A percentile compares a stretch with the other conserved stretches of the same genome.
phyloP scores from a whole-genome alignment of 371 early-diverging fungal genomes.

The Nematocida sp. region DNA sequence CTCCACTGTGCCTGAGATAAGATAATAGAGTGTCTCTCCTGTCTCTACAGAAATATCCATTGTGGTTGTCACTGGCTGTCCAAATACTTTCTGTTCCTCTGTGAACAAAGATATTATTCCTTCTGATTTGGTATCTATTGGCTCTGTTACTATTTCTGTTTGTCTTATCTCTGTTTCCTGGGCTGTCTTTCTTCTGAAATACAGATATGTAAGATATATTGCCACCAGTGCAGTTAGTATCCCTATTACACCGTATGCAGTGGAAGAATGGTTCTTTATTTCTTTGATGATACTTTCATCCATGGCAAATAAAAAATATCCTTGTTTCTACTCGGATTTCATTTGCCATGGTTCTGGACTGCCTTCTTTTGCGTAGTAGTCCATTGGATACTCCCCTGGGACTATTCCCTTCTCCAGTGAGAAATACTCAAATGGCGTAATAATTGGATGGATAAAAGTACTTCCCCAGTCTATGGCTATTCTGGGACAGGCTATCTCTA shows the following conservation, averaged over 20 bases:
- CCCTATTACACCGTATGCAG: not conserved
- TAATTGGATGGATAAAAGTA: conserved; percentile 79
- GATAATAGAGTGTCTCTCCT: conserved; percentile 32
- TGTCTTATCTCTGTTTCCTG: not conserved
- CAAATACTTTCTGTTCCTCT: conserved; percentile 1
- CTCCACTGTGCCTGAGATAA: conserved; percentile 22
- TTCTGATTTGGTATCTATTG: not conserved
- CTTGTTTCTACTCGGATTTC: too few relatives aligned
- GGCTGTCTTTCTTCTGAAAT: not conserved
- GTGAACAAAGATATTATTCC: conserved; percentile 13
- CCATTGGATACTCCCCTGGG: conserved; percentile 59
- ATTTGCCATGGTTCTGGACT: conserved; percentile 53
- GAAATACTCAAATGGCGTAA: conserved; percentile 90
- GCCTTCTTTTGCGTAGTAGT: conserved; percentile 62
- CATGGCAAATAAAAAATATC: conserved; percentile 12
- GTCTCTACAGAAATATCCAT: conserved; percentile 4
- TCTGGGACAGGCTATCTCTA: conserved; percentile 93
- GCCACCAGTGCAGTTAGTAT: not conserved
- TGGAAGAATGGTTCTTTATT: not conserved
- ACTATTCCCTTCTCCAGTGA: conserved; percentile 62
- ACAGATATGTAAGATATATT: not conserved
- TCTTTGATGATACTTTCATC: not conserved
- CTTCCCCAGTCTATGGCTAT: conserved; percentile 98
- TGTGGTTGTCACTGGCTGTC: not conserved
- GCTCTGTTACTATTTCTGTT: conserved; percentile 1